Evolutionary conservation across 1,284 basidiomycete species (phyloP), one percentile per base, ranked within the genome.

Genomic region (Marasmius tenuissimus): DNA sequence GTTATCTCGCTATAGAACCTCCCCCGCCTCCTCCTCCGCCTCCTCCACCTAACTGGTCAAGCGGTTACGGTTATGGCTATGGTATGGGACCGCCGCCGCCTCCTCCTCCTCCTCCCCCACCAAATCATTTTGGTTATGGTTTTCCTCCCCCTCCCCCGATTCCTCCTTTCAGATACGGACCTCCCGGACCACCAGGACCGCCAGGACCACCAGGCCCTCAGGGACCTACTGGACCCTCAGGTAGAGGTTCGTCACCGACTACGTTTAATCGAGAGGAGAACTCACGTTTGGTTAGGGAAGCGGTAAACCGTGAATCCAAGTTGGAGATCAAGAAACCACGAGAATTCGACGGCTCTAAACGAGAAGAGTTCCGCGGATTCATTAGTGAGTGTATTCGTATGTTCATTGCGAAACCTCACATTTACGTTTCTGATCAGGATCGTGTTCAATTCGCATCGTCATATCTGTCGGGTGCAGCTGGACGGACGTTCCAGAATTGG

Each of bases 331-430:
- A 40, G 12, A 60, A 60, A 33, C 58, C 50, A 6, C 34, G 34
- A 8, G 34, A 34, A 20, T 60, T 60, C 47, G 58, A 60, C 47
- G 58, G 58, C n/a, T 38, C 50, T 1, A 47, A 60, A 33, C 22
- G 38, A 1, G 20, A n/a, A 14, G 16, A 16, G 3, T 60, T 48
- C 33, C 10, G 58, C 2, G 12, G 49, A 3, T 60, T 60, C 33
- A 16, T 60, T 6, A 54, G 37, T 54, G 45, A 48, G 14, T 42
- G 38, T 10, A 12, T 35, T 3, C 27, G 45, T 2, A 51, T 59
- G 48, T 59, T 59, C 20, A 39, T 35, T 27, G 57, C 57, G 1
- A 59, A 59, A 50, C 57, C 57, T 34, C n/a, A 20, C 14, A 22
- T 50, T 34, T 59, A 50, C 35, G 20, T n/a, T 3, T 11, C 47